phyloP scores from a whole-genome alignment of 1,284 basidiomycete species.

The Ustilago loliicola region DNA sequence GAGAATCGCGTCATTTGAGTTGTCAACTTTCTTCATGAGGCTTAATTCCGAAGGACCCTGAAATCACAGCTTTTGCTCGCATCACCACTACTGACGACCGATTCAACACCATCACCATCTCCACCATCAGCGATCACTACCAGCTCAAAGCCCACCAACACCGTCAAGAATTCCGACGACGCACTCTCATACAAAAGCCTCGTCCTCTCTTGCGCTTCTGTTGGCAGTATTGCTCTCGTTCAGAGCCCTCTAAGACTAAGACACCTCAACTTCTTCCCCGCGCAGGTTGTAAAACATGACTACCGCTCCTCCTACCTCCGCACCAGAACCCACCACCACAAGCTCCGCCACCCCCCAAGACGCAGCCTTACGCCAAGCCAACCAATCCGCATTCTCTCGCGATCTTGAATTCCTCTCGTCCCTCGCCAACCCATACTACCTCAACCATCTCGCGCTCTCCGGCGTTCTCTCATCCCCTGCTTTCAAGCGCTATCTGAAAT shows the following conservation, averaged over 20 bases:
- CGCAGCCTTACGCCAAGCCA: constrained; percentile 21
- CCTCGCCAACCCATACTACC: constrained; percentile 64
- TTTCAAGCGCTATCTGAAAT: constrained; percentile 59
- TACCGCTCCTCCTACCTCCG: too few relatives aligned
- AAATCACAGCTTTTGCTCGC: constrained; percentile 7
- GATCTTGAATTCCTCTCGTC: constrained; percentile 66
- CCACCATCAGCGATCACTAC: neutral
- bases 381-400: constrained; percentile 61
- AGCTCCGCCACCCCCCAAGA: neutral
- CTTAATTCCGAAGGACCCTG: constrained; percentile 47
- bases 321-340: neutral
- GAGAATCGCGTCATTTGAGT: constrained; percentile 29
- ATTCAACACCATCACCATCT: neutral
- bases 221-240: too few relatives aligned
- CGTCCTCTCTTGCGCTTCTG: too few relatives aligned
- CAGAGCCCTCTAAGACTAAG: too few relatives aligned
- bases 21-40: constrained; percentile 20
- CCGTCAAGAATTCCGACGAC: too few relatives aligned
- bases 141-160: neutral
- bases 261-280: too few relatives aligned
- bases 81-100: constrained; percentile 4
- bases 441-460: constrained; percentile 60
- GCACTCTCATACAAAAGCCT: too few relatives aligned
- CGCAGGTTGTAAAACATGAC: too few relatives aligned
- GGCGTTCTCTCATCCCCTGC: constrained; percentile 48